phyloP scores from a whole-genome alignment of 1,284 basidiomycete genomes.

The Leccinum colubrinum region DNA sequence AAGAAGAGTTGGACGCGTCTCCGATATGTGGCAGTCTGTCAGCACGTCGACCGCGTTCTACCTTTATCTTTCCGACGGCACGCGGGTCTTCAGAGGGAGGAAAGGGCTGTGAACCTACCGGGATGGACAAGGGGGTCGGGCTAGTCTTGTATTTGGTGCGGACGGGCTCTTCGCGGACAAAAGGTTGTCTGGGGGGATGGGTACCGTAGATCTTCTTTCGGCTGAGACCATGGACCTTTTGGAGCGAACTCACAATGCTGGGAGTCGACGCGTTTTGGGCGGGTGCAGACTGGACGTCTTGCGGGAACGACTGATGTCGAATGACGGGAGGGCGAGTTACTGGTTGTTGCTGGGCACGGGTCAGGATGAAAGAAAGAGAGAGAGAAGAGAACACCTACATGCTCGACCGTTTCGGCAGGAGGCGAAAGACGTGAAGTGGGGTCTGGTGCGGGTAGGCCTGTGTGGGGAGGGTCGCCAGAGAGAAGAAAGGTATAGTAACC shows the following conservation, averaged over 20 bases:
- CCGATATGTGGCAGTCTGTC: constrained; percentile 18
- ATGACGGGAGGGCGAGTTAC: constrained; percentile 25
- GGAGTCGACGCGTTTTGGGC: constrained; percentile 24
- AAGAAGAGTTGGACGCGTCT: constrained; percentile 19
- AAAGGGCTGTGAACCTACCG: constrained; percentile 30
- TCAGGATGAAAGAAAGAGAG: constrained; percentile 12
- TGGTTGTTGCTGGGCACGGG: constrained; percentile 9
- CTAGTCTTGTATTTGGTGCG: constrained; percentile 32
- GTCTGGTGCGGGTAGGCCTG: background rate
- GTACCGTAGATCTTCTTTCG: constrained; percentile 62
- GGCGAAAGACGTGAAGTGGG: background rate
- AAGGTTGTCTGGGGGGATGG: constrained; percentile 46
- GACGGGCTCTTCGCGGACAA: constrained; percentile 47
- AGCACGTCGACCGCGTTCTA: constrained; percentile 26
- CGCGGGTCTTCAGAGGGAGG: constrained; percentile 23
- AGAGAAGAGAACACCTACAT: constrained; percentile 6
- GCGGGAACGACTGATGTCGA: constrained; percentile 32
- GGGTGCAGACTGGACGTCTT: constrained; percentile 22
- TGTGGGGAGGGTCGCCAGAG: constrained; percentile 26
- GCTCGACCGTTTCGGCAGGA: constrained; percentile 8
- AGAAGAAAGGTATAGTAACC: constrained; percentile 36
- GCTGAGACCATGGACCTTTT: constrained; percentile 58
- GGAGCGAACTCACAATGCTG: constrained; percentile 51
- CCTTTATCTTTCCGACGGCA: constrained; percentile 19
- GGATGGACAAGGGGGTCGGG: constrained; percentile 32